These are phyloP conservation scores for Cytospora piceae DNA, from an alignment of 2,329 filamentous ascomycete species.

Conservation along the genomic window DNA sequence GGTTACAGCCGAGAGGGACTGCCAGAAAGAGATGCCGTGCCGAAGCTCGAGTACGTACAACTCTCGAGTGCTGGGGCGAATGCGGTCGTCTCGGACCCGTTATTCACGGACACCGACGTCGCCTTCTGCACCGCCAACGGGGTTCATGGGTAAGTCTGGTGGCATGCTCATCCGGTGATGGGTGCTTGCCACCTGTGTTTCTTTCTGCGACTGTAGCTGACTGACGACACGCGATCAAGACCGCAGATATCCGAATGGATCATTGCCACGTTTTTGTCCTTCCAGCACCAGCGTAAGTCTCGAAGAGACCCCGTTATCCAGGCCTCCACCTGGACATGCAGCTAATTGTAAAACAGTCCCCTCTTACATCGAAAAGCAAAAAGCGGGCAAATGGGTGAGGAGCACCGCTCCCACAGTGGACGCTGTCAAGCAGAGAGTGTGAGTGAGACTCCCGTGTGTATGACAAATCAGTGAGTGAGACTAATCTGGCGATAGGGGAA, in stretches of 20 bases:
- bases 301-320: accelerated
- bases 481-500: slow-evolving; percentile 43
- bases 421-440: slow-evolving; percentile 54
- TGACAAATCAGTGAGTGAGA: accelerated
- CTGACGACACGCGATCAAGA: slow-evolving; percentile 37
- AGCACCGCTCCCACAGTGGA: slow-evolving; percentile 43
- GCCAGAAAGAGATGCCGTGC: slow-evolving; percentile 48
- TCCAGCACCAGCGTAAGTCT: slow-evolving; percentile 51
- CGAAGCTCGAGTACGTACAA: slow-evolving; percentile 57
- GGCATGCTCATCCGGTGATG: not conserved
- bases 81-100: slow-evolving; percentile 47
- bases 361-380: slow-evolving; percentile 49
- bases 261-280: slow-evolving; percentile 53
- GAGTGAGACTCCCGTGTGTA: slow-evolving; percentile 34
- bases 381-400: slow-evolving; percentile 49
- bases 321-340: not conserved
- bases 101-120: slow-evolving; percentile 56
- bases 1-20: slow-evolving; percentile 48
- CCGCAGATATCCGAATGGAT: slow-evolving; percentile 64
- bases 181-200: not conserved
- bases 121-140: slow-evolving; percentile 60
- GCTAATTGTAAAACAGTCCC: slow-evolving; percentile 43
- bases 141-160: slow-evolving; percentile 54
- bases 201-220: not conserved
- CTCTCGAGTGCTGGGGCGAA: slow-evolving; percentile 59